Conservation (phyloP, 768 basidiomycete species). For the Kwoniella botswanensis region DNA sequence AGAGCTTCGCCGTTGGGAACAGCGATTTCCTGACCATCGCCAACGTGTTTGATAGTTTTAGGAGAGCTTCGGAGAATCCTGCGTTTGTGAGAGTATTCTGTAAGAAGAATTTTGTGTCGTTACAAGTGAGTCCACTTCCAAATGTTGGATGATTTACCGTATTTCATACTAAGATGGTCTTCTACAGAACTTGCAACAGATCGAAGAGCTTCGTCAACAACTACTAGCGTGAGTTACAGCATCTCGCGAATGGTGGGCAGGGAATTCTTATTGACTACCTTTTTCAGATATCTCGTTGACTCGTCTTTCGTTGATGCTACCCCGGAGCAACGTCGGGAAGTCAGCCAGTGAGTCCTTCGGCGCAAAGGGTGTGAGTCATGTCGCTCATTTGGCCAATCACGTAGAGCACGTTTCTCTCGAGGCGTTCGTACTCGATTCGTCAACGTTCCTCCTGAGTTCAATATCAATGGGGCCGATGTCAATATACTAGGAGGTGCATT, state of each 20-base stretch:
- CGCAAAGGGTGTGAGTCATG: no score
- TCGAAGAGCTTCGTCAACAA: conserved; percentile 94
- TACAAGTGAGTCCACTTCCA: conserved; percentile 65
- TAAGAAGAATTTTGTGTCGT: conserved; percentile 76
- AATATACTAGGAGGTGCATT: conserved; percentile 79
- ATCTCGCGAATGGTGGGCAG: neutral
- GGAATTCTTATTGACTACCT: neutral
- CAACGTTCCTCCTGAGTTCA: conserved; percentile 70
- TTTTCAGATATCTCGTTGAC: conserved; percentile 78
- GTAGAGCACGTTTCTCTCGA: conserved; percentile 75
- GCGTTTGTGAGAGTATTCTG: conserved; percentile 75
- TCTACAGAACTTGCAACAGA: conserved; percentile 87
- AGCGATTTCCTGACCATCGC: conserved; percentile 94
- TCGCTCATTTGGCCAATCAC: neutral
- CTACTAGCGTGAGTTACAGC: conserved; percentile 67
- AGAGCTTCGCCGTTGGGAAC: conserved; percentile 80
- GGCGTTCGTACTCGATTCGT: conserved; percentile 74
- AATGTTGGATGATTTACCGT: conserved; percentile 6
- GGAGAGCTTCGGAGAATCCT: conserved; percentile 70
- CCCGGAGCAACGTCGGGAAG: conserved; percentile 68
- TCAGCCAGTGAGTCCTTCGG: conserved; percentile 65
- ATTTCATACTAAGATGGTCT: neutral
- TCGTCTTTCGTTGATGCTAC: conserved; percentile 80
- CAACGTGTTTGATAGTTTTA: conserved; percentile 86
- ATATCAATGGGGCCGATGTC: conserved; percentile 68